Base-by-base conservation (phyloP, 441 rosid species). In the Breynia disticha region DNA sequence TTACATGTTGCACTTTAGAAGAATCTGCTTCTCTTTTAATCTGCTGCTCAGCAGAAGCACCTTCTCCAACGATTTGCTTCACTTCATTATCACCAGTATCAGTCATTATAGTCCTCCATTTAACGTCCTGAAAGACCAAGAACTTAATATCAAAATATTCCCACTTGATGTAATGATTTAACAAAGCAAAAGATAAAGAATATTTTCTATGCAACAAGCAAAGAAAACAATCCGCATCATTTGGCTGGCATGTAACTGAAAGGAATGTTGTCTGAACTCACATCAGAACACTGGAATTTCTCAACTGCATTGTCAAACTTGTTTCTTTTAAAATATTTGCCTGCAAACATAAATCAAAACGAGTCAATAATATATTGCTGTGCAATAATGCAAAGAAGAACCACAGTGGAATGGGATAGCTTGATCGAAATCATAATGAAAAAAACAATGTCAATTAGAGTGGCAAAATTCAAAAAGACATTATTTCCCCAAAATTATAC, bases 241-340 rank as follows among this genome's bases (percentile, higher is more conserved):
- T 11, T 41, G 10, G 10, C 3, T 11, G 44, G 44, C 16, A 49
- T 24, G 16, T 44, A 16, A 57, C 39, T 15, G 63, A 21, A 50
- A 52, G 41, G 45, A 18, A 19, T 19, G 22, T 6, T 54, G 11
- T 21, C 32, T 8, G 12, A 46, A 60, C 89, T 78, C 65, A 76
- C 82, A 62, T 65, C 63, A 54, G 17, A 45, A 48, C 62, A 51
- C 38, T 69, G 77, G 51, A 71, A 63, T 57, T 67, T 75, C 21
- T 62, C 76, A 55, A 66, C 76, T 22, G 65, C 58, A 28, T 47
- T 60, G 48, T 75, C 69, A 47, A 67, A 73, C 64, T 60, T 72
- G 55, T 67, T 72, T 57, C 55, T 67, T n/a, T 57, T 54, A 56
- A 56, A 51, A 58, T 48, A 55, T 64, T 70, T 67, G 54, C 69